Conservation (phyloP, 2,329 filamentous ascomycete genomes). For the Rutstroemia sp. region DNA sequence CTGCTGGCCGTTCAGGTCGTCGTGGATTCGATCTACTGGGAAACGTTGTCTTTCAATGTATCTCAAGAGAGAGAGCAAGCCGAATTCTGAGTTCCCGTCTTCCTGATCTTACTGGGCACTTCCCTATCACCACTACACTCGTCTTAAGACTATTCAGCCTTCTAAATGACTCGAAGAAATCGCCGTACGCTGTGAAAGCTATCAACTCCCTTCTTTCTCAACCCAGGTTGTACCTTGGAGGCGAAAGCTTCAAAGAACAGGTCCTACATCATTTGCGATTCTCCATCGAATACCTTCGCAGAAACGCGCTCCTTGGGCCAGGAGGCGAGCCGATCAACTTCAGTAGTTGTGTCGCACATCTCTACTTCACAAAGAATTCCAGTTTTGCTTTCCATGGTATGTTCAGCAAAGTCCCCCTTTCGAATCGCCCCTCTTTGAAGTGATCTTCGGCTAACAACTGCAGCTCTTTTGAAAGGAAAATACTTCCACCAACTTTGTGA, state of each 20-base stretch:
- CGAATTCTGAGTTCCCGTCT: slow-evolving; percentile 66
- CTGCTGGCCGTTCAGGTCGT: slow-evolving; percentile 68
- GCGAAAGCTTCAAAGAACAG: slow-evolving; percentile 57
- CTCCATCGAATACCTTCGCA: slow-evolving; percentile 70
- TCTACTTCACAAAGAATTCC: slow-evolving; percentile 71
- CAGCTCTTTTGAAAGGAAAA: slow-evolving; percentile 56
- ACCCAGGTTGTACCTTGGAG: slow-evolving; percentile 62
- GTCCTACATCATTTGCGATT: slow-evolving; percentile 72
- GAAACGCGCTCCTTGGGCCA: slow-evolving; percentile 56
- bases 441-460: not conserved
- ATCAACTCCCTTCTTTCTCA: slow-evolving; percentile 64
- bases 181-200: slow-evolving; percentile 52
- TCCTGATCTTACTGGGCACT: slow-evolving; percentile 69
- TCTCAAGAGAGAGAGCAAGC: slow-evolving; percentile 52
- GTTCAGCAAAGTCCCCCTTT: not conserved
- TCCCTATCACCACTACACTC: slow-evolving; percentile 67
- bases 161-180: slow-evolving; percentile 56
- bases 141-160: slow-evolving; percentile 62
- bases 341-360: slow-evolving; percentile 59
- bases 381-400: slow-evolving; percentile 65
- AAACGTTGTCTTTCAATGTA: slow-evolving; percentile 70
- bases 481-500: slow-evolving; percentile 62
- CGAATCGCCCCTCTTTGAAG: slow-evolving; percentile 1
- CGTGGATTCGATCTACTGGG: slow-evolving; percentile 75
- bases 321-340: slow-evolving; percentile 64